Evolutionary conservation across 352 stramenopile species (phyloP), one percentile per base, ranked within the genome.

Genomic region (Globisporangium lucens): DNA sequence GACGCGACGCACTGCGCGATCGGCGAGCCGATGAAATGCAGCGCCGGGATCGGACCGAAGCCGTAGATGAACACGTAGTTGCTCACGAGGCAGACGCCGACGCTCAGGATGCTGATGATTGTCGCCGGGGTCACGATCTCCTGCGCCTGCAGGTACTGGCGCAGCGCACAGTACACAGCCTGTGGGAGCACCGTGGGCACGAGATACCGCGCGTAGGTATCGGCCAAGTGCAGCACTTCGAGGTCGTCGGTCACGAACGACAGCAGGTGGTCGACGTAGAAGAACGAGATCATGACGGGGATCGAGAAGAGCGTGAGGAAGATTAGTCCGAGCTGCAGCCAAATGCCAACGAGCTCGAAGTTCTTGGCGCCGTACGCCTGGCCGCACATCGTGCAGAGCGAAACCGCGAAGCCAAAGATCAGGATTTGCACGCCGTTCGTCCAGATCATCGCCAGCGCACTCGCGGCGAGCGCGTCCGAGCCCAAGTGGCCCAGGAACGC

Each of bases 41-140:
- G 64, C 20, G 72, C 84, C 9, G 74, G 73, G n/a, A 92, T 65
- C 10, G 78, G 74, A 2, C 78, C 82, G n/a, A 75, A 80, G 30
- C 87, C 85, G 68, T 93, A 93, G 69, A 95, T 95, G 61, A 93
- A 82, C 1, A 87, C 61, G 60, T 91, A 92, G 76, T 95, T 95
- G 65, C 76, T 80, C 53, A 74, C 64, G 20, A 93, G 53, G 22
- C 80, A 89, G 20, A 93, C 87, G 53, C 68, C 80, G 22, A 95
- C 80, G 35, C 80, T 87, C 38, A 77, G 57, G 38, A 93, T 75
- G 38, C 82, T 88, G 64, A 94, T 90, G 68, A 95, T 88, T 4
- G 85, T 93, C 24, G 87, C 82, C 0, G 87, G 85, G n/a, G 74
- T 75, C 56, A 95, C 83, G 61, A 94, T 93, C 70, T 92, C 85